Evolutionary conservation across 768 basidiomycete genomes (phyloP).

Genomic region (Sutorius australiensis): DNA sequence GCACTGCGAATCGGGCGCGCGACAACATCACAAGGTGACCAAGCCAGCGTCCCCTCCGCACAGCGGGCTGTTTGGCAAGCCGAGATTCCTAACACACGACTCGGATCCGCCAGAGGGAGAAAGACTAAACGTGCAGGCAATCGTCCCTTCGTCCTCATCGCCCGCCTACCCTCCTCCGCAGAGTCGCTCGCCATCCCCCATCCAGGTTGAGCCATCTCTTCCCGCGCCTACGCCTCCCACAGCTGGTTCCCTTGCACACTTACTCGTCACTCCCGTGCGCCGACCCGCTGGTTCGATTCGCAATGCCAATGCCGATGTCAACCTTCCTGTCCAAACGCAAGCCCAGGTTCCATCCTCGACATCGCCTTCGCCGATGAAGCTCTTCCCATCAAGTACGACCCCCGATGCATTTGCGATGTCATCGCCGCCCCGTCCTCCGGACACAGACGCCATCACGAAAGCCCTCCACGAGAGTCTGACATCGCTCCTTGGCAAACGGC

Average conservation of each 20-base stretch:
- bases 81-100: constrained; percentile 30
- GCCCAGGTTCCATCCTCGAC: constrained; percentile 56
- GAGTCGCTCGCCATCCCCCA: constrained; percentile 27
- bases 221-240: constrained; percentile 1
- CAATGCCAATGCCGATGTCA: constrained; percentile 20
- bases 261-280: not conserved
- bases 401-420: constrained; percentile 14
- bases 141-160: constrained; percentile 10
- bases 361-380: constrained; percentile 51
- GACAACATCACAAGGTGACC: not conserved
- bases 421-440: constrained; percentile 35
- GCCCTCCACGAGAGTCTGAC: constrained; percentile 68
- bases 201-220: constrained; percentile 2
- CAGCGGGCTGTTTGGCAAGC: constrained; percentile 31
- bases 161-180: constrained; percentile 21
- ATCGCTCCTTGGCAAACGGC: constrained; percentile 66
- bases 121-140: not conserved
- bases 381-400: constrained; percentile 22
- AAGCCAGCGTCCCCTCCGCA: not conserved
- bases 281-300: constrained; percentile 3
- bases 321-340: constrained; percentile 3
- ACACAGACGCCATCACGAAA: constrained; percentile 47
- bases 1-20: not conserved
- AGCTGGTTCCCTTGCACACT: not conserved
- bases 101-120: constrained; percentile 19